These are phyloP conservation scores for Neonothopanus nambi DNA, from an alignment of 1,284 basidiomycete genomes.

Conservation along the genomic window DNA sequence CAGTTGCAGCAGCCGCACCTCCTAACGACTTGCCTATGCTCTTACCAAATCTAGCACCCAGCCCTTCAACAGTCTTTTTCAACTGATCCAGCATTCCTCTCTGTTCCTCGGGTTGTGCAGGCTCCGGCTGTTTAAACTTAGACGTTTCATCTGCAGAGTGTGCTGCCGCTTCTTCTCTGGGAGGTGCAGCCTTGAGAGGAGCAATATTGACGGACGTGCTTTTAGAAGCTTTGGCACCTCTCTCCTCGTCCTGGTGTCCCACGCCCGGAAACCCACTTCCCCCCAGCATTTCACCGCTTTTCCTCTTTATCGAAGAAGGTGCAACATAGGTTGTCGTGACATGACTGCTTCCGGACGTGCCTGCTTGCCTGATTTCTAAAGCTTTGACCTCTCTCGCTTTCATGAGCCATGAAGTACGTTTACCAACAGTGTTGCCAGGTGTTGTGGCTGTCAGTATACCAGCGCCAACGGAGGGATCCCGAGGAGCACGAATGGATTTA, in stretches of 20 bases:
- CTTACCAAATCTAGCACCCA: slow-evolving; percentile 64
- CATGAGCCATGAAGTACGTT: slow-evolving; percentile 76
- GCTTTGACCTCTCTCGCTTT: slow-evolving; percentile 77
- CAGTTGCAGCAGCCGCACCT: slow-evolving; percentile 50
- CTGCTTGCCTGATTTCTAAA: slow-evolving; percentile 51
- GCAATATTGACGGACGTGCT: slow-evolving; percentile 34
- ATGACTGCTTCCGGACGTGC: slow-evolving; percentile 18
- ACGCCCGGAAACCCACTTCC: slow-evolving; percentile 33
- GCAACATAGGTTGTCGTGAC: slow-evolving; percentile 15
- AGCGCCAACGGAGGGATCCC: slow-evolving; percentile 43
- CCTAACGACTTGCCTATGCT: slow-evolving; percentile 65
- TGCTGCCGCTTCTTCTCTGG: slow-evolving; percentile 10
- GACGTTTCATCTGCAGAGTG: neutral
- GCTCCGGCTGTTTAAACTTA: slow-evolving; percentile 9
- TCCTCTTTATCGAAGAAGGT: slow-evolving; percentile 50
- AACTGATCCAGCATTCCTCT: slow-evolving; percentile 60
- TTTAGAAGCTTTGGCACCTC: slow-evolving; percentile 47
- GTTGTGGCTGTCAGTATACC: slow-evolving; percentile 34
- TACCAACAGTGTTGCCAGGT: slow-evolving; percentile 49
- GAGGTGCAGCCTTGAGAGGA: slow-evolving; percentile 28
- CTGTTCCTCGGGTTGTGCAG: slow-evolving; percentile 26
- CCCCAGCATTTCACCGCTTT: slow-evolving; percentile 59
- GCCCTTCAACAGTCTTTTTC: slow-evolving; percentile 66
- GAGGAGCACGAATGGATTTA: slow-evolving; percentile 57
- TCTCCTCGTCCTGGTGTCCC: slow-evolving; percentile 21